Conservation (phyloP, 1,284 basidiomycete genomes). For the Cutaneotrichosporon spelunceum region DNA sequence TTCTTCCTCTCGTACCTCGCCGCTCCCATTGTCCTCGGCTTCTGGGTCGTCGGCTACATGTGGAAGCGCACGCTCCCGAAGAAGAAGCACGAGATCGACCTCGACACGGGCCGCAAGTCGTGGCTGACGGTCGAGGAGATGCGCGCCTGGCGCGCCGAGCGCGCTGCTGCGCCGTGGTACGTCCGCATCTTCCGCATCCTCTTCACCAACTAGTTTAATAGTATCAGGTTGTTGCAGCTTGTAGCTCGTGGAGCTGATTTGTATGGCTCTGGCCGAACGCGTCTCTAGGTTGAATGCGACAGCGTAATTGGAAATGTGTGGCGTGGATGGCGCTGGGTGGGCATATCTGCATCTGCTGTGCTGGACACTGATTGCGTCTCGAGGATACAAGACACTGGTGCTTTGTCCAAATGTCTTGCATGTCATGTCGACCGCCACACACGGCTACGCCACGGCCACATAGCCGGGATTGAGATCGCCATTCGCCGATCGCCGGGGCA, state of each 20-base stretch:
- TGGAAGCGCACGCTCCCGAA: slow-evolving; percentile 48
- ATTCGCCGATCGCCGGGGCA: too few relatives aligned
- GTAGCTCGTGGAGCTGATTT: slow-evolving; percentile 3
- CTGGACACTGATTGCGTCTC: too few relatives aligned
- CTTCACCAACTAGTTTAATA: slow-evolving; percentile 30
- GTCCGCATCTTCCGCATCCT: slow-evolving; percentile 43
- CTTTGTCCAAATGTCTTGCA: too few relatives aligned
- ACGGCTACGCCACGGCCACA: too few relatives aligned
- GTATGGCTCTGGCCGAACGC: slow-evolving; percentile 5
- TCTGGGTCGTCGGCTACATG: slow-evolving; percentile 44
- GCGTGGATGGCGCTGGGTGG: too few relatives aligned
- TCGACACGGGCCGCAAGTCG: slow-evolving; percentile 53
- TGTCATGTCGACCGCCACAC: too few relatives aligned
- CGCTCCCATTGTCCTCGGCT: slow-evolving; percentile 43
- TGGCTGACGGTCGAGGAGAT: slow-evolving; percentile 53
- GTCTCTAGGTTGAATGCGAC: slow-evolving; percentile 7
- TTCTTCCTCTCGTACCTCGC: slow-evolving; percentile 54
- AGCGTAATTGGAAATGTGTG: too few relatives aligned
- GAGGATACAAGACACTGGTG: too few relatives aligned
- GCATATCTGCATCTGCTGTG: too few relatives aligned
- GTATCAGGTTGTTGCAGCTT: slow-evolving; percentile 2
- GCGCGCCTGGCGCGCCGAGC: slow-evolving; percentile 34
- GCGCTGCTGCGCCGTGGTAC: slow-evolving; percentile 36
- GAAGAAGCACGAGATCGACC: slow-evolving; percentile 49
- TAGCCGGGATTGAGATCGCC: too few relatives aligned